Conservation (phyloP, 768 basidiomycete genomes). For the Suillus tomentosus region DNA sequence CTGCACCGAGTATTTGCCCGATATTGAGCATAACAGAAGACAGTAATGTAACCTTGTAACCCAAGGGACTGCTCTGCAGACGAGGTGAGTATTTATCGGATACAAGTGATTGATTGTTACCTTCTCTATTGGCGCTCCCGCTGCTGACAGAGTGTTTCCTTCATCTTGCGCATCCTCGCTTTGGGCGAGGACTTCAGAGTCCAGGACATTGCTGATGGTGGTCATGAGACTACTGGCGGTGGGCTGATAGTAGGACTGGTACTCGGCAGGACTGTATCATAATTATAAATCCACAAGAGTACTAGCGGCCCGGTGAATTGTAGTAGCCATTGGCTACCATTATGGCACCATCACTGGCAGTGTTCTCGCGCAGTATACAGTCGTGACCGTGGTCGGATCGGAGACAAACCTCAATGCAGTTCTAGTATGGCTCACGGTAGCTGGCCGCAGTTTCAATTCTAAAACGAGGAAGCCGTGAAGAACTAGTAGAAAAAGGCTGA, state of each 20-base stretch:
- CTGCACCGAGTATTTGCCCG: slow-evolving; percentile 9
- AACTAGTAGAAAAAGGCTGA: too few species aligned
- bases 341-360: neutral
- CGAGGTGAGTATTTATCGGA: neutral
- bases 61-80: slow-evolving; percentile 10
- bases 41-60: slow-evolving; percentile 12
- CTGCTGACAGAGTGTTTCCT: neutral
- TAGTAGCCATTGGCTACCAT: neutral
- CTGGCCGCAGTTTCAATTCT: too few species aligned
- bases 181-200: neutral
- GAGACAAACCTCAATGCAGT: too few species aligned
- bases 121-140: slow-evolving; percentile 10
- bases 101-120: neutral
- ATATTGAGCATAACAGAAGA: slow-evolving; percentile 12
- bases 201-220: neutral
- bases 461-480: too few species aligned
- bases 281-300: too few species aligned
- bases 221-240: neutral
- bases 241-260: neutral
- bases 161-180: neutral
- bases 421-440: too few species aligned
- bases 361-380: too few species aligned
- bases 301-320: too few species aligned
- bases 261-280: neutral
- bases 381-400: too few species aligned